Evolutionary conservation across 2,329 filamentous ascomycete genomes (phyloP).

Genomic region (Alternaria burnsii): DNA sequence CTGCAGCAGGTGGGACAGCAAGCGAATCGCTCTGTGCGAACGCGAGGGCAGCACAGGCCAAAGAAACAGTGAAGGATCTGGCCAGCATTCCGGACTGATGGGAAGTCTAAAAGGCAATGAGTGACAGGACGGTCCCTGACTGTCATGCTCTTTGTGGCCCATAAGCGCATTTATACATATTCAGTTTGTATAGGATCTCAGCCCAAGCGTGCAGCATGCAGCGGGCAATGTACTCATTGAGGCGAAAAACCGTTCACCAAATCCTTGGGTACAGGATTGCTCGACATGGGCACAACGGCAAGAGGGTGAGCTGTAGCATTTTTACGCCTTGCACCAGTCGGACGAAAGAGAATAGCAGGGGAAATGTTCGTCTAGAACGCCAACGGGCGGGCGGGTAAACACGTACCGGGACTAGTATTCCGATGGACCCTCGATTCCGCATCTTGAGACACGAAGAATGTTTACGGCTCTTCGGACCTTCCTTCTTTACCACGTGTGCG

Average conservation of each 20-base stretch:
- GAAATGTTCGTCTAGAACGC: not conserved
- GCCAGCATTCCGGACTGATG: constrained; percentile 26
- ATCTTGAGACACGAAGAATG: not conserved
- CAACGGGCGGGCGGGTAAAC: not conserved
- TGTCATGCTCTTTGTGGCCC: not conserved
- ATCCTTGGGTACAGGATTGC: not conserved
- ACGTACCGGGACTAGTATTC: not conserved
- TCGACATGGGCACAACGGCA: not conserved
- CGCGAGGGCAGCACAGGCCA: constrained; percentile 25
- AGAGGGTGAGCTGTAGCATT: not conserved
- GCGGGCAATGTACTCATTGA: not conserved
- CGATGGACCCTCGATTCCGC: not conserved
- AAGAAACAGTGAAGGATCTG: constrained; percentile 19
- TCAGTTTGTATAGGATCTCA: not conserved
- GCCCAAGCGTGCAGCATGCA: not conserved
- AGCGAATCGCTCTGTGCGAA: constrained; percentile 30
- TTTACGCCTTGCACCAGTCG: not conserved
- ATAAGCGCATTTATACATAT: not conserved
- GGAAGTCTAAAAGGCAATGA: not conserved
- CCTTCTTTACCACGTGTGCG: not conserved
- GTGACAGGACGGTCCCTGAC: not conserved
- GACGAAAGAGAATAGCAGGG: not conserved
- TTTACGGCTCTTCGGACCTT: not conserved
- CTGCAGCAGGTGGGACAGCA: constrained; percentile 36
- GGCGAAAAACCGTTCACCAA: not conserved